Evolutionary conservation across 805 yeast species (phyloP).

Genomic region (Metschnikowia lachancei): DNA sequence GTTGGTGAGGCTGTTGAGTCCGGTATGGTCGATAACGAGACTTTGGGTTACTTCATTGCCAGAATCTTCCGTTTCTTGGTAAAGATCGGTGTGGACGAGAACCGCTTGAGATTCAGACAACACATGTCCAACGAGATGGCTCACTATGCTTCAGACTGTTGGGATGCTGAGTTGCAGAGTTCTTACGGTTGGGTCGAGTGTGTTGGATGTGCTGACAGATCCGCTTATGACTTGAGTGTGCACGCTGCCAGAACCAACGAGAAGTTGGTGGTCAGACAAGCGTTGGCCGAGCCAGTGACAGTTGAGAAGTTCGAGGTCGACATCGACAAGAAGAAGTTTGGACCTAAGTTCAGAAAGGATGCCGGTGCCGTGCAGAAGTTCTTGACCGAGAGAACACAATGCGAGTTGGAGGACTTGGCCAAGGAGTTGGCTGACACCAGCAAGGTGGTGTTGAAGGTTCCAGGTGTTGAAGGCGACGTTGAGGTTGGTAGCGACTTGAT

Average conservation of each 20-base stretch:
- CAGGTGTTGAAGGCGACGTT: slow-evolving; percentile 52
- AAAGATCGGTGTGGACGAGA: slow-evolving; percentile 86
- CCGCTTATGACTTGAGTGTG: slow-evolving; percentile 94
- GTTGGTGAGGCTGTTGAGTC: slow-evolving; percentile 87
- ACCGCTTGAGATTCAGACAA: slow-evolving; percentile 91
- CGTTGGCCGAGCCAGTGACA: slow-evolving; percentile 76
- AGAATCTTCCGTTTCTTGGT: slow-evolving; percentile 82
- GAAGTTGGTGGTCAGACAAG: slow-evolving; percentile 90
- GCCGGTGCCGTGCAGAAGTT: slow-evolving; percentile 88
- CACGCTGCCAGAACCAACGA: slow-evolving; percentile 94
- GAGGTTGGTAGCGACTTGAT: slow-evolving; percentile 75
- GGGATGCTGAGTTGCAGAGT: slow-evolving; percentile 97
- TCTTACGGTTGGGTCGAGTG: slow-evolving; percentile 99
- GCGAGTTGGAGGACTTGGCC: slow-evolving; percentile 75
- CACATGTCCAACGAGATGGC: slow-evolving; percentile 99
- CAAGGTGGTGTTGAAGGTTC: slow-evolving; percentile 63
- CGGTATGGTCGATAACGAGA: slow-evolving; percentile 93
- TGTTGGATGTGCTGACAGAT: slow-evolving; percentile 99
- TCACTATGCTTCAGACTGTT: slow-evolving; percentile 98
- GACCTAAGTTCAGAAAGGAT: slow-evolving; percentile 96
- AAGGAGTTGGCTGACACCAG: slow-evolving; percentile 61
- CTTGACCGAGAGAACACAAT: slow-evolving; percentile 73
- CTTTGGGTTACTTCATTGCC: slow-evolving; percentile 94
- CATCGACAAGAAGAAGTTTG: slow-evolving; percentile 91
- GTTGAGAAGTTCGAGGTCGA: slow-evolving; percentile 84